Base-by-base conservation (phyloP, 2,329 filamentous ascomycete genomes). In the Talaromyces sp. region DNA sequence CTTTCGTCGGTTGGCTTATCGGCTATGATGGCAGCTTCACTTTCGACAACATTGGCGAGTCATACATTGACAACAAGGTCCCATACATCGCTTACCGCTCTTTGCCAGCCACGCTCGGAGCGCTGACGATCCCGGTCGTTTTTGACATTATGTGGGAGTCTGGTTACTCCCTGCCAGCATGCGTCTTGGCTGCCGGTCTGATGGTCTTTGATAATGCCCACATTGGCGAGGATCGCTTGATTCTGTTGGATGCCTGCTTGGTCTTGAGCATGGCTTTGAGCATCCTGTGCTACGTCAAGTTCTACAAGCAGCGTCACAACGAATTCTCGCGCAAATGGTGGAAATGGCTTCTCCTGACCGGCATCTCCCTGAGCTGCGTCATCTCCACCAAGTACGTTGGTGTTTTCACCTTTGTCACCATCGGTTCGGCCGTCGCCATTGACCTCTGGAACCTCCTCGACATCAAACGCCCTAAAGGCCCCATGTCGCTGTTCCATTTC, bases 141-240 rank as follows among this genome's bases (percentile, higher is more conserved):
- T 99, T 96, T 77, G 80, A 96, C 74, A 99, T 96, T 77, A 99
- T 99, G 95, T 99, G 95, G 95, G 95, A 99, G 79, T 98, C 95
- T 56, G 95, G 93, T 65, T 99, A 99, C 79, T 96, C 92, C 66
- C 82, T 99, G 49, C 95, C 95, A 11, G 95, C 95, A 61, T 96
- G 91, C 74, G 81, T 98, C 60, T 82, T 97, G 61, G 92, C 95
- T 7, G 86, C 95, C 44, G 87, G 90, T 30, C 82, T 99, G 39
- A 84, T 99, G 65, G 88, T 99, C 51, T 91, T 99, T 70, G 95
- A 99, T 80, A 99, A 99, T 72, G 95, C 93, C 62, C 95, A 99
- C 76, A 92, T 99, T 76, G 93, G 92, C 63, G 95, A 99, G 82
- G 97, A 95, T 27, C 87, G 95, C 33, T 81, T 99, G 72, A 99